phyloP scores from a whole-genome alignment of 1,284 basidiomycete genomes.

The Ceratorhiza oryzae-sativae region DNA sequence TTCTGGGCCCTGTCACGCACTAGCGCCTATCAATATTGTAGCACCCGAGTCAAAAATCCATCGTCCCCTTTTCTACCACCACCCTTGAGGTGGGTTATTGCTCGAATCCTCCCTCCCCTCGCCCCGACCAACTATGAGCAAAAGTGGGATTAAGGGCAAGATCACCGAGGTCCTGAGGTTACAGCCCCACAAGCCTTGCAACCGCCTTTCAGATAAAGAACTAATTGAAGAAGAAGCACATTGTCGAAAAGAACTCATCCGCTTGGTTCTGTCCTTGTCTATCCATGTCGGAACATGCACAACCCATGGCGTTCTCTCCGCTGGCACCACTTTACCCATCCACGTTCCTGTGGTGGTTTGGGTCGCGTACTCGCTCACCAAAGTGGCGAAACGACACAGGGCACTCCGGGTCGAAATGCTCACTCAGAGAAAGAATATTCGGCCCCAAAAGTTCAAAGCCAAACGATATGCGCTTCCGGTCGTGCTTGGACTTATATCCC shows the following conservation, averaged over 20 bases:
- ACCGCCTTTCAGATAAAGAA: neutral
- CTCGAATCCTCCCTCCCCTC: too few species aligned
- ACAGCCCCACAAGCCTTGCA: slow-evolving; percentile 12
- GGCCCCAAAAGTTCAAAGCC: neutral
- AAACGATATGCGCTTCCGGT: slow-evolving; percentile 4
- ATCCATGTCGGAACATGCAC: slow-evolving; percentile 23
- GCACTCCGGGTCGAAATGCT: neutral
- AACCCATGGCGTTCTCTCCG: slow-evolving; percentile 26
- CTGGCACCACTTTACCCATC: slow-evolving; percentile 11
- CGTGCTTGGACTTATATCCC: slow-evolving; percentile 8
- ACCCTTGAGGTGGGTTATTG: too few species aligned
- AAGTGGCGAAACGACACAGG: slow-evolving; percentile 3
- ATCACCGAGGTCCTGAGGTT: slow-evolving; percentile 15
- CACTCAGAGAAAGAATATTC: neutral
- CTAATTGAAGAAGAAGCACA: slow-evolving; percentile 10
- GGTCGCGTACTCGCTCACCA: slow-evolving; percentile 16
- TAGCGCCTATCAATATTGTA: neutral
- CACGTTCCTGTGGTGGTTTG: slow-evolving; percentile 25
- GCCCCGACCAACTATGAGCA: slow-evolving; percentile 12
- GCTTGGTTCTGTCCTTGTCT: slow-evolving; percentile 25
- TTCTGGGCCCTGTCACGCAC: slow-evolving; percentile 9
- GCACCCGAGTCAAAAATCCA: neutral
- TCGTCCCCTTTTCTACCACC: neutral
- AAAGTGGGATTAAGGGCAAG: neutral
- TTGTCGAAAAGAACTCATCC: slow-evolving; percentile 4